Conservation (phyloP, 164 flowering plant species). For the Cinnamomum micranthum region DNA sequence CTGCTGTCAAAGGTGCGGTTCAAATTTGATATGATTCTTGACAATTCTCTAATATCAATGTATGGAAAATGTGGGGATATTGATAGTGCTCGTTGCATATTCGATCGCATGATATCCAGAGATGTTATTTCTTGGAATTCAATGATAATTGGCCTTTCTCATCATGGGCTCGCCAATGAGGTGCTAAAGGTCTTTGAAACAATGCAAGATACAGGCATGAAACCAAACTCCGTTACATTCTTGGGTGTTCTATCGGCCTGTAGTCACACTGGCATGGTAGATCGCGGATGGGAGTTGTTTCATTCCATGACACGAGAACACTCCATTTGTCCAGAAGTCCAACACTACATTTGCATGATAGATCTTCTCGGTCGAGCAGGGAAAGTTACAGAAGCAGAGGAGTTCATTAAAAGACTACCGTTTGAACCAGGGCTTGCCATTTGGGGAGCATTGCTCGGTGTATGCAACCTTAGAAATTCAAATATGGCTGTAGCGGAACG, state of each 20-base stretch:
- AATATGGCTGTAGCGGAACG: conserved; percentile 27
- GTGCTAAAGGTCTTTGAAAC: conserved; percentile 28
- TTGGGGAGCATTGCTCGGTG: conserved; percentile 59
- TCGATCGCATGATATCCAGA: conserved; percentile 29
- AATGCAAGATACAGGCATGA: conserved; percentile 30
- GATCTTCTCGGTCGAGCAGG: conserved; percentile 53
- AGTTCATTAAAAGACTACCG: conserved; percentile 32
- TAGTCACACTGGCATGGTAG: conserved; percentile 36
- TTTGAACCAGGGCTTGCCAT: conserved; percentile 34
- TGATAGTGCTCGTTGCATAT: conserved; percentile 30
- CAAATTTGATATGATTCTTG: conserved; percentile 29
- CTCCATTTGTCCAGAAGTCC: conserved; percentile 26
- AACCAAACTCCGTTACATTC: conserved; percentile 42
- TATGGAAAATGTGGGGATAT: conserved; percentile 58
- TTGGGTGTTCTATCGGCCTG: conserved; percentile 45
- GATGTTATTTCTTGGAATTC: conserved; percentile 68
- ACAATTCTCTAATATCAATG: conserved; percentile 53
- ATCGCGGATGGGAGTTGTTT: conserved; percentile 32
- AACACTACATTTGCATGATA: conserved; percentile 39
- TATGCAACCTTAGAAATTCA: conserved; percentile 29
- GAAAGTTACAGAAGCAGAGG: conserved; percentile 39
- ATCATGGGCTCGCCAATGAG: conserved; percentile 35
- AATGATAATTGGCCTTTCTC: conserved; percentile 50
- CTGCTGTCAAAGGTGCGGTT: conserved; percentile 28
- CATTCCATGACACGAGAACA: conserved; percentile 27